Evolutionary conservation across 2,329 filamentous ascomycete genomes (phyloP).

Genomic region (Escovopsis weberi): DNA sequence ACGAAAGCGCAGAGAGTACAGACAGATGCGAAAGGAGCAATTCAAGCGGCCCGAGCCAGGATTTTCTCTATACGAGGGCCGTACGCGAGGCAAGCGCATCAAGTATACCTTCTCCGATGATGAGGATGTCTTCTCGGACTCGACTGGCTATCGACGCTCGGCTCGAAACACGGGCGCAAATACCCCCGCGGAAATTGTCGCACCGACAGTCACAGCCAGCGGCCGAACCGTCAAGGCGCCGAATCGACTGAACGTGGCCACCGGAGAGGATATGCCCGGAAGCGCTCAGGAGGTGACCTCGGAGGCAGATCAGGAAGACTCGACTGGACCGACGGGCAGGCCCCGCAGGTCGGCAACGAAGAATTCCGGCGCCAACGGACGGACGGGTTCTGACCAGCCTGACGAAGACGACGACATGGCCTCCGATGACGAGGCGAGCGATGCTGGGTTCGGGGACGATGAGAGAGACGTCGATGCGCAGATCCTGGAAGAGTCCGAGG

Average conservation of each 20-base stretch:
- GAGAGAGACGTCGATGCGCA: conserved; percentile 57
- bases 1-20: conserved; percentile 83
- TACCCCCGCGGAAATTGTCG: conserved; percentile 53
- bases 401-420: conserved; percentile 35
- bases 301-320: conserved; percentile 24
- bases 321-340: conserved; percentile 30
- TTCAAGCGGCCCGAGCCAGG: conserved; percentile 80
- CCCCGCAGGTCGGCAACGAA: conserved; percentile 36
- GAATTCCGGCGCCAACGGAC: conserved; percentile 36
- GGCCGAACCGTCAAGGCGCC: conserved; percentile 70
- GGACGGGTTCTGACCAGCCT: conserved; percentile 22
- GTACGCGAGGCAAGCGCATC: conserved; percentile 88
- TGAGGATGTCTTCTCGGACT: conserved; percentile 58
- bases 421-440: conserved; percentile 52
- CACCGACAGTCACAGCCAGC: conserved; percentile 58
- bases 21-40: conserved; percentile 68
- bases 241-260: conserved; percentile 49
- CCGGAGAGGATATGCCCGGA: conserved; percentile 30
- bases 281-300: conserved; percentile 32
- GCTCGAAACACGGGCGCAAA: conserved; percentile 59
- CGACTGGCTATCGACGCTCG: conserved; percentile 46
- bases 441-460: conserved; percentile 63
- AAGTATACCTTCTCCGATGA: conserved; percentile 95
- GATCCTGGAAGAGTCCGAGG: conserved; percentile 44
- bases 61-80: conserved; percentile 82